Evolutionary conservation across 139 green algal species (phyloP), one percentile per base, ranked within the genome.

Genomic region (Auxenochlorella protothecoides): DNA sequence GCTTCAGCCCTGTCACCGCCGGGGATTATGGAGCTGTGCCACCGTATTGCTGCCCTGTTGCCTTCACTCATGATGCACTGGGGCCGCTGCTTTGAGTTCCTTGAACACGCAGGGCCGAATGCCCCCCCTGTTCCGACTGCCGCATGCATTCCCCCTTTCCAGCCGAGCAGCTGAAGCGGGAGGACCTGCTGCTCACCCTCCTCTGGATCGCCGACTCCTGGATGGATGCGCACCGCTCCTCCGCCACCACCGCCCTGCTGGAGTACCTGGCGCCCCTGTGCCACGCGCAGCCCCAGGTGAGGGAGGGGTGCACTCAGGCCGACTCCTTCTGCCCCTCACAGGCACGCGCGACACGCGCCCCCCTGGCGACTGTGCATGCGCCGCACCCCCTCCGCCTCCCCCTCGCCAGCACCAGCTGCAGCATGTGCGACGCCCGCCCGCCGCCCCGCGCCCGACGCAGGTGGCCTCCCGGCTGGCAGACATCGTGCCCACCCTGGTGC

Each of bases 161-260:
- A 77, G 72, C 72, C 59, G 56, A 44, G 27, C 27, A 44, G 27
- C 27, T 44, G 27, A 44, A 44, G 27, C 27, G 15, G 2, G 72
- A 77, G n/a, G 13, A 13, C 3, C 10, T 11, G 4, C 11, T 77
- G 59, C 72, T 77, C 53, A 66, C 72, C 66, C 16, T 9, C n/a
- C 72, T 77, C 66, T 77, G 72, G 72, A 4, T 72, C 52, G 59
- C 72, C n/a, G 72, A 77, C 12, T 53, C 15, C 5, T 53, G 55
- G 53, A 59, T 63, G 2, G 70, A 63, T 66, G 61, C 55, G 14
- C 56, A 16, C 11, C 72, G 72, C 57, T 63, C 51, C 4, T 59
- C 72, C 2, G 66, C 65, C 59, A 77, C 66, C n/a, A 16, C 68
- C 27, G 70, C 59, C 59, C 72, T 77, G 13, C 70, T 68, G 53